phyloP scores from a whole-genome alignment of 805 yeast species.

The Teunomyces stri region DNA sequence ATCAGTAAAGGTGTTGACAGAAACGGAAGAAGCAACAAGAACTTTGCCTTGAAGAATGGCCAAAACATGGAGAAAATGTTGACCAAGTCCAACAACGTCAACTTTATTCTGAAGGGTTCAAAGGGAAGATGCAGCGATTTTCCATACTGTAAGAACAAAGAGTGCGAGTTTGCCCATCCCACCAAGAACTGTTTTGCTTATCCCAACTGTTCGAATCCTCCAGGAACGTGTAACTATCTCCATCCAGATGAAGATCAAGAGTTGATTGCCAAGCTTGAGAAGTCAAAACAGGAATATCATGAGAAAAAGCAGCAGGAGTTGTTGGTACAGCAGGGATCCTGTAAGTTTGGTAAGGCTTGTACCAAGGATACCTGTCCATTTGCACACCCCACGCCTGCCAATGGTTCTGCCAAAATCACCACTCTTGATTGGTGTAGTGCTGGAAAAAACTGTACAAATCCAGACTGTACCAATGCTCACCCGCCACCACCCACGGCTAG shows the following conservation, averaged over 20 bases:
- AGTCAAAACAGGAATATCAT: conserved; percentile 49
- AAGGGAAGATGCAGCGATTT: conserved; percentile 67
- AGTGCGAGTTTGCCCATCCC: conserved; percentile 79
- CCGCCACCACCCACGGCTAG: conserved; percentile 61
- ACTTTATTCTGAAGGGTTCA: conserved; percentile 46
- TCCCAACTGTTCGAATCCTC: conserved; percentile 75
- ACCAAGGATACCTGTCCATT: conserved; percentile 78
- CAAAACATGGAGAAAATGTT: conserved; percentile 43
- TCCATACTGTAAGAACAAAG: conserved; percentile 68
- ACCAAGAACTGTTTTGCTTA: conserved; percentile 68
- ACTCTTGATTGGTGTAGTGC: conserved; percentile 74
- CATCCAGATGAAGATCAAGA: conserved; percentile 86
- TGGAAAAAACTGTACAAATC: conserved; percentile 62
- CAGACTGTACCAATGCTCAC: conserved; percentile 70
- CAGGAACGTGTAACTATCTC: conserved; percentile 78
- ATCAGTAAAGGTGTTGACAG: conserved; percentile 18
- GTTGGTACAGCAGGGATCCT: conserved; percentile 45
- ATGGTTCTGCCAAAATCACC: conserved; percentile 66
- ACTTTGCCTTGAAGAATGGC: conserved; percentile 38
- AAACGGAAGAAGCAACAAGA: conserved; percentile 14
- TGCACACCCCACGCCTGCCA: conserved; percentile 91
- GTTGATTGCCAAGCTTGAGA: conserved; percentile 65
- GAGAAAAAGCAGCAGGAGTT: conserved; percentile 37
- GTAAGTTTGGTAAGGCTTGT: conserved; percentile 77
- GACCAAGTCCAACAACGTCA: conserved; percentile 32